Conservation (phyloP, 768 basidiomycete genomes). For the Phylloporus rhodoxanthus region DNA sequence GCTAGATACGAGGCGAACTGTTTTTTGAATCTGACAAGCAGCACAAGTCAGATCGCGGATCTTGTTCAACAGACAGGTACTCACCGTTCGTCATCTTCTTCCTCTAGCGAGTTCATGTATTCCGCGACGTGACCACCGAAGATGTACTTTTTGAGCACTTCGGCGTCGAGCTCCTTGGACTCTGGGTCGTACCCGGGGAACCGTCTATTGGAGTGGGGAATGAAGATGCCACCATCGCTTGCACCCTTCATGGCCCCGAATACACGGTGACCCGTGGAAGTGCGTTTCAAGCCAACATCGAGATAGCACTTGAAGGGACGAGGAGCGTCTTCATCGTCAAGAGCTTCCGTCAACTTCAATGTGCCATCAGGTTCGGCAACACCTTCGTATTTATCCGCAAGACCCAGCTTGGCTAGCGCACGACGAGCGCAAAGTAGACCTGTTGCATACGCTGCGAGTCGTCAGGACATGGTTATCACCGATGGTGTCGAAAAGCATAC, state of each 20-base stretch:
- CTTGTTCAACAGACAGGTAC: conserved; percentile 15
- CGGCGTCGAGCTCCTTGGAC: conserved; percentile 86
- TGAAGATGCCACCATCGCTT: conserved; percentile 93
- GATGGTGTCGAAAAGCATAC: conserved; percentile 36
- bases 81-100: conserved; percentile 97
- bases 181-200: conserved; percentile 98
- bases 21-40: conserved; percentile 77
- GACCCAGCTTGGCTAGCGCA: conserved; percentile 89
- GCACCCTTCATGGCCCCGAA: conserved; percentile 99
- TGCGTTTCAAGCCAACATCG: conserved; percentile 96
- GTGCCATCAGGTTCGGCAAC: conserved; percentile 87
- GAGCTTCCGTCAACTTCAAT: conserved; percentile 71
- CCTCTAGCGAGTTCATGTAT: conserved; percentile 99
- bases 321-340: conserved; percentile 89
- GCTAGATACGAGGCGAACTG: conserved; percentile 94
- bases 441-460: conserved; percentile 79
- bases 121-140: conserved; percentile 96
- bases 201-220: conserved; percentile 95
- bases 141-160: conserved; percentile 96
- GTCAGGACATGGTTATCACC: not conserved
- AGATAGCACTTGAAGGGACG: conserved; percentile 99
- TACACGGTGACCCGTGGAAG: conserved; percentile 93
- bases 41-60: conserved; percentile 1
- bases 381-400: conserved; percentile 98
- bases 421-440: conserved; percentile 94